phyloP scores from a whole-genome alignment of 306 rosid species.

The Nissolia schottii region DNA sequence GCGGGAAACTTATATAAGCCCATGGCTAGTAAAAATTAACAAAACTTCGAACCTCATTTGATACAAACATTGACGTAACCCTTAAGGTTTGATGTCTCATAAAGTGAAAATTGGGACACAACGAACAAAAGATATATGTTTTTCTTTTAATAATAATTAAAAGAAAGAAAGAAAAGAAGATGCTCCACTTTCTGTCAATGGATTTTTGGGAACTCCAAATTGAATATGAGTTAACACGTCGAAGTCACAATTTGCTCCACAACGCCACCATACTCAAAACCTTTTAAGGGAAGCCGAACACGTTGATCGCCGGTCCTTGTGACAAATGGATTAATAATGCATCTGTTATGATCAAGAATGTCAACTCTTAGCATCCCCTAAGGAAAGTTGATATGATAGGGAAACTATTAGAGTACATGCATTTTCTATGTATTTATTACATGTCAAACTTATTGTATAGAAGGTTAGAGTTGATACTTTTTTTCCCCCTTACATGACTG shows the following conservation, averaged over 20 bases:
- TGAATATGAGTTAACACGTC: background rate
- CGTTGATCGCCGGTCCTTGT: background rate
- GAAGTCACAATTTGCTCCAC: background rate
- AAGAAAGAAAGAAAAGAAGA: too few relatives aligned
- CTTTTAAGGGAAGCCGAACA: background rate
- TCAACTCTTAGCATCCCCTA: background rate
- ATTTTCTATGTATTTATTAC: too few relatives aligned
- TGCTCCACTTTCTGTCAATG: background rate
- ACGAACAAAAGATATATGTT: background rate
- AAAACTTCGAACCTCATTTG: too few relatives aligned
- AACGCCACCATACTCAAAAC: background rate
- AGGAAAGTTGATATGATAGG: background rate
- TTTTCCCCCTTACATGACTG: too few relatives aligned
- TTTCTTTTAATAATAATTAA: too few relatives aligned
- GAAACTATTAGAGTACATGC: too few relatives aligned
- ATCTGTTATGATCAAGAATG: background rate
- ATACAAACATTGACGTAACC: too few relatives aligned
- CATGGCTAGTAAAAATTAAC: too few relatives aligned
- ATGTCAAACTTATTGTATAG: too few relatives aligned
- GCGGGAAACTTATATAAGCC: too few relatives aligned
- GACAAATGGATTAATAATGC: slow-evolving; percentile 2
- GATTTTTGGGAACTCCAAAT: background rate
- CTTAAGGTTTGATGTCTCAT: too few relatives aligned
- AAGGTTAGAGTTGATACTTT: too few relatives aligned
- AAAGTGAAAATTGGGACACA: background rate